Evolutionary conservation across 2,329 filamentous ascomycete genomes (phyloP).

Genomic region (Fusarium dlaminii): DNA sequence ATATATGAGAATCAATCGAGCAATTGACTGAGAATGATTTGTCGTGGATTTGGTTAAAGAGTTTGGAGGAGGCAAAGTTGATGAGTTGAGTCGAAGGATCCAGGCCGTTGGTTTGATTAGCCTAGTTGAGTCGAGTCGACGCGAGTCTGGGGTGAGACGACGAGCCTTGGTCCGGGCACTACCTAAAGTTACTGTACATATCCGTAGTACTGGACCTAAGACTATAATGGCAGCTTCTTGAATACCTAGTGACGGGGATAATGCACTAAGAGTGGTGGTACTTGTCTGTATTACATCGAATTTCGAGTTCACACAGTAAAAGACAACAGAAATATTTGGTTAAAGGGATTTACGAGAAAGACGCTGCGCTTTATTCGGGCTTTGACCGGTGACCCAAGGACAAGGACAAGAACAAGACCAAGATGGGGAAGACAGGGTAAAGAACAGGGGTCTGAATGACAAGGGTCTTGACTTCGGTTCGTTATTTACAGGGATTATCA

Average conservation of each 20-base stretch:
- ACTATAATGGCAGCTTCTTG: not conserved
- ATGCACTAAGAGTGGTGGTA: not conserved
- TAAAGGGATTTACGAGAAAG: not conserved
- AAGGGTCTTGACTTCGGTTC: not conserved
- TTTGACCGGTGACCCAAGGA: slow-evolving; percentile 11
- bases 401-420: not conserved
- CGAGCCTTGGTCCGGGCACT: not conserved
- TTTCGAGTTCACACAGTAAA: not conserved
- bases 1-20: not conserved
- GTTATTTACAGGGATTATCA: not conserved
- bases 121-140: not conserved
- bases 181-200: not conserved
- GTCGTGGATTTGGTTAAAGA: not conserved
- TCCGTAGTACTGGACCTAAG: not conserved
- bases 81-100: slow-evolving; percentile 12
- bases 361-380: slow-evolving; percentile 27
- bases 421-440: slow-evolving; percentile 18
- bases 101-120: slow-evolving; percentile 2
- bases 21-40: not conserved
- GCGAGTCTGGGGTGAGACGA: slow-evolving; percentile 8
- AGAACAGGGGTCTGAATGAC: not conserved
- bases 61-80: slow-evolving; percentile 29
- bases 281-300: not conserved
- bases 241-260: not conserved
- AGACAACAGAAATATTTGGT: not conserved